These are phyloP conservation scores for Allomyces macrogynus DNA, from an alignment of 192 early-diverging fungal species.

Conservation along the genomic window DNA sequence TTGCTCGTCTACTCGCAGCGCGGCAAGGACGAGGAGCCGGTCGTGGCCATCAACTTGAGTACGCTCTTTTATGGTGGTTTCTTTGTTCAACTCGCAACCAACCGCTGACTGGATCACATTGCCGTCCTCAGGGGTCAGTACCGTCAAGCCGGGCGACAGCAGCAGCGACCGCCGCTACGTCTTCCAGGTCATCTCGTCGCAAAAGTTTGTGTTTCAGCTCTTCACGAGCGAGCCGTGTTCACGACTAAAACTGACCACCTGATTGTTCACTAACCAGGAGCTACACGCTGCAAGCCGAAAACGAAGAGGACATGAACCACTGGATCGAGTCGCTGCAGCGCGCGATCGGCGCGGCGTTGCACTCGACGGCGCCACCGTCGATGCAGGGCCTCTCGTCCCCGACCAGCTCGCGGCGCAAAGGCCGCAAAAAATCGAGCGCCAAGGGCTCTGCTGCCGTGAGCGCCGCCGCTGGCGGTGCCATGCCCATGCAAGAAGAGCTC, in stretches of 20 bases:
- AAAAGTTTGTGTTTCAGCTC: slow-evolving; percentile 16
- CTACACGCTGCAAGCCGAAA: slow-evolving; percentile 56
- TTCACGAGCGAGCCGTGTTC: neutral
- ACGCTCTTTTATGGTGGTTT: too few relatives aligned
- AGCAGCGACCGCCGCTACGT: slow-evolving; percentile 46
- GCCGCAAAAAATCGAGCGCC: slow-evolving; percentile 1
- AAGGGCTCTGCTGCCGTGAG: neutral
- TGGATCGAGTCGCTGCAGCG: slow-evolving; percentile 51
- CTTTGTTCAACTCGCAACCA: too few relatives aligned
- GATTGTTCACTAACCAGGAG: slow-evolving; percentile 19
- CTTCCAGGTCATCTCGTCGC: slow-evolving; percentile 65
- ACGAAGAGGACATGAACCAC: slow-evolving; percentile 38
- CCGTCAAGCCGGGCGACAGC: slow-evolving; percentile 35
- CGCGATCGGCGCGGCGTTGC: slow-evolving; percentile 22
- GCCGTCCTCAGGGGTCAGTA: slow-evolving; percentile 42
- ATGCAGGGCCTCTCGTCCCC: too few relatives aligned
- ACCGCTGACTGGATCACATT: too few relatives aligned
- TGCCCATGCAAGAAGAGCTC: slow-evolving; percentile 1
- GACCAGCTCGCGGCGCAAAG: neutral
- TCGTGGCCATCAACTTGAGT: slow-evolving; percentile 34
- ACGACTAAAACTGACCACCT: neutral
- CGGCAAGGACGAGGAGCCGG: slow-evolving; percentile 32
- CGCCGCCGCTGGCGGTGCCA: neutral
- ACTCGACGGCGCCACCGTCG: neutral
- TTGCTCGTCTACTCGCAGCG: slow-evolving; percentile 25